Percentiles rank a stretch among this genome's conserved stretches.
Conservation (phyloP, 2,329 filamentous ascomycete genomes). For the Hymenotorrendiella dingleyae region DNA sequence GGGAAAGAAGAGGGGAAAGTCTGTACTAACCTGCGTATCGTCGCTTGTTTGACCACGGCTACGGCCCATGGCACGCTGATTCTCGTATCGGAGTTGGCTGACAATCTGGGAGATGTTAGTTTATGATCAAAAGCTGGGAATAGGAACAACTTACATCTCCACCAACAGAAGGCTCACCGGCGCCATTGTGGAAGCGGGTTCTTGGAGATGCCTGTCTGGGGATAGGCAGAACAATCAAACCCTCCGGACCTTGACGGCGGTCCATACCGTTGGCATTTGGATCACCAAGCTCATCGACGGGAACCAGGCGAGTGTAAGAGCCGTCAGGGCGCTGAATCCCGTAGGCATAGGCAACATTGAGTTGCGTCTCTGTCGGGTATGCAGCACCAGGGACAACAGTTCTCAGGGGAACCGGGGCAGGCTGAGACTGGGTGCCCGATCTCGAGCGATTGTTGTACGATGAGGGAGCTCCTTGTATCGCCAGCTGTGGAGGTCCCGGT, state of each 20-base stretch:
- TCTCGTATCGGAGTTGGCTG: conserved; percentile 3
- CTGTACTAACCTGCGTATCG: neutral
- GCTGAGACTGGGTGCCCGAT: too few species aligned
- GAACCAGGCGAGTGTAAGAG: conserved; percentile 47
- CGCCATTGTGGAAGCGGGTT: conserved; percentile 2
- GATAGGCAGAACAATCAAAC: conserved; percentile 27
- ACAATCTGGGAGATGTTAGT: conserved; percentile 12
- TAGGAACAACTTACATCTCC: conserved; percentile 17
- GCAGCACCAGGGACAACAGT: conserved; percentile 20
- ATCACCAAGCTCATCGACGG: conserved; percentile 50
- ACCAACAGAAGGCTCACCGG: conserved; percentile 15
- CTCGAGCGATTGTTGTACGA: too few species aligned
- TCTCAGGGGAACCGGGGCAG: conserved; percentile 19
- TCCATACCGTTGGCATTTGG: conserved; percentile 37
- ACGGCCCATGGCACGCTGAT: neutral
- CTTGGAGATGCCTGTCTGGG: conserved; percentile 16
- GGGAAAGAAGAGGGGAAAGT: neutral
- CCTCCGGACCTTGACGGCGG: conserved; percentile 21
- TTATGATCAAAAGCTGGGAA: too few species aligned
- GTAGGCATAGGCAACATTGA: conserved; percentile 38
- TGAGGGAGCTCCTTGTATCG: too few species aligned
- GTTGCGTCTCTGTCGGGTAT: conserved; percentile 18
- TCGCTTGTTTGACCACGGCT: neutral
- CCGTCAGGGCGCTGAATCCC: conserved; percentile 49
- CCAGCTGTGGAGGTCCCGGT: too few species aligned